phyloP scores from a whole-genome alignment of 1,284 basidiomycete genomes.

The Ganoderma lucidum region DNA sequence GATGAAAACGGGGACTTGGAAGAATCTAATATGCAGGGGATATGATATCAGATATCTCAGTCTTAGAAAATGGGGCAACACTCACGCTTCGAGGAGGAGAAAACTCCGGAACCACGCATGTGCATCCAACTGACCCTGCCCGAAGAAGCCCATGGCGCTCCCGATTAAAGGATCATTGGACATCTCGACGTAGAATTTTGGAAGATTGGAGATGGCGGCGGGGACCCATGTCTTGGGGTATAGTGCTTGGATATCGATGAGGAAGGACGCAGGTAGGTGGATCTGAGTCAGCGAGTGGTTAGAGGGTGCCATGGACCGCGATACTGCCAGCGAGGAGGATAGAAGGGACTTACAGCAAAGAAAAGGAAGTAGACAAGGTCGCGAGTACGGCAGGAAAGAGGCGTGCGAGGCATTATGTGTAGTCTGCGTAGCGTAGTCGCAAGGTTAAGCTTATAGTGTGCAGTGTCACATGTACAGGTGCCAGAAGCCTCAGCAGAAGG shows the following conservation, averaged over 20 bases:
- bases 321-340: not conserved
- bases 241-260: conserved; percentile 76
- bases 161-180: conserved; percentile 72
- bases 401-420: conserved; percentile 39
- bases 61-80: not conserved
- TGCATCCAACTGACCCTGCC: conserved; percentile 41
- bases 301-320: not conserved
- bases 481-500: not conserved
- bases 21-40: conserved; percentile 52
- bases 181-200: conserved; percentile 55
- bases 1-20: conserved; percentile 82
- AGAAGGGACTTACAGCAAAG: conserved; percentile 56
- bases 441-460: not conserved
- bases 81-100: conserved; percentile 61
- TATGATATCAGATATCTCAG: not conserved
- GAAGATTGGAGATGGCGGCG: conserved; percentile 48
- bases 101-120: conserved; percentile 77
- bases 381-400: conserved; percentile 61
- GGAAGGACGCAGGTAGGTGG: conserved; percentile 69
- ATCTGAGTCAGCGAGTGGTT: conserved; percentile 46
- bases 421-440: not conserved
- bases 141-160: conserved; percentile 55
- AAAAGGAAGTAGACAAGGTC: conserved; percentile 72
- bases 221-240: conserved; percentile 65
- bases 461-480: not conserved